Percentiles rank a stretch among this genome's conserved stretches.
Conservation (phyloP, 352 stramenopile species). For the Phytophthora sp. region DNA sequence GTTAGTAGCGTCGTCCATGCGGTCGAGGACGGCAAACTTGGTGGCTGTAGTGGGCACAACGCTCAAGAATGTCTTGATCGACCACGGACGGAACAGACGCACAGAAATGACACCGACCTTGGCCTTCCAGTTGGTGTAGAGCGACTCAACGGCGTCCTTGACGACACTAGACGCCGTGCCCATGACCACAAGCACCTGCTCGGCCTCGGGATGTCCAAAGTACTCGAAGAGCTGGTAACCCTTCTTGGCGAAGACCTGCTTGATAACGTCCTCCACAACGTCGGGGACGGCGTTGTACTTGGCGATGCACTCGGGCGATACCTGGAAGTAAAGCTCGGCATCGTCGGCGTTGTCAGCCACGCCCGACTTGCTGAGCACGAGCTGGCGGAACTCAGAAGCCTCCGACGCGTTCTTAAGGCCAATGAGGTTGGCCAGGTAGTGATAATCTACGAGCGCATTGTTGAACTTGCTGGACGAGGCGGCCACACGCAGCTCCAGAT, state of each 20-base stretch:
- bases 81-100: conserved; percentile 93
- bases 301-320: conserved; percentile 85
- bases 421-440: conserved; percentile 72
- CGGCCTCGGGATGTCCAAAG: conserved; percentile 80
- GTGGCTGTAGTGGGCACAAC: conserved; percentile 72
- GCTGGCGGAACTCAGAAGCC: conserved; percentile 63
- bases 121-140: conserved; percentile 86
- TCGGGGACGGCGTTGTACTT: conserved; percentile 75
- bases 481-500: conserved; percentile 60
- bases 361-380: conserved; percentile 62
- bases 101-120: conserved; percentile 90
- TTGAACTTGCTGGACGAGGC: conserved; percentile 59
- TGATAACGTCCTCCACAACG: conserved; percentile 82
- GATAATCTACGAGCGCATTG: conserved; percentile 71
- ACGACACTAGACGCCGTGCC: conserved; percentile 89
- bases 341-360: conserved; percentile 60
- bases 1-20: conserved; percentile 87
- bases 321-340: conserved; percentile 93
- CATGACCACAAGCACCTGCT: conserved; percentile 92
- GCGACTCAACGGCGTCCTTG: conserved; percentile 86
- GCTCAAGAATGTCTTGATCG: conserved; percentile 73
- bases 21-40: conserved; percentile 92
- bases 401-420: conserved; percentile 54
- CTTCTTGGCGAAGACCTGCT: conserved; percentile 77
- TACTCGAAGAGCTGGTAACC: conserved; percentile 94